Conservation (phyloP, 495 filamentous ascomycete genomes). For the Aspergillus incahuasiensis region DNA sequence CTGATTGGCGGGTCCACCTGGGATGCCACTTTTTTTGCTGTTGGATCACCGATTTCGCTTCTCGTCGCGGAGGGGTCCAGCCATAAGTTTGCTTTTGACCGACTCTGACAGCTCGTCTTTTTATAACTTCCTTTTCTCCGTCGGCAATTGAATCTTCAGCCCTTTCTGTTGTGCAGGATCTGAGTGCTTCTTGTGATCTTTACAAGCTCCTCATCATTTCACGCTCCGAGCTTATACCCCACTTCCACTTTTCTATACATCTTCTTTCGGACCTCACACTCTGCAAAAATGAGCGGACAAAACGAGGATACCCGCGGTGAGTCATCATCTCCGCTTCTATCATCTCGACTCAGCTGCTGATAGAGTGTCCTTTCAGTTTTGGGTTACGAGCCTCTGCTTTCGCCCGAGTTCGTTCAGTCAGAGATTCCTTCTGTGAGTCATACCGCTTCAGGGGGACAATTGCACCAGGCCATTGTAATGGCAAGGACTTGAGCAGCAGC, state of each 20-base stretch:
- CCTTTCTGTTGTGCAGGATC: not conserved
- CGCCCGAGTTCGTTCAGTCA: constrained; percentile 78
- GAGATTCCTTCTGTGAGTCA: constrained; percentile 77
- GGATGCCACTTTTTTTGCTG: not conserved
- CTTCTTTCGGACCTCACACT: not conserved
- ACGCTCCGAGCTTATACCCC: not conserved
- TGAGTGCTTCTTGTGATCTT: not conserved
- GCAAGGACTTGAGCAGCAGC: too few species aligned
- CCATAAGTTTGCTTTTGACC: not conserved
- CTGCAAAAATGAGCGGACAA: constrained; percentile 42
- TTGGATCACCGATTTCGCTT: constrained; percentile 2
- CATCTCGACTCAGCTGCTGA: not conserved
- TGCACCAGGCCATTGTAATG: not conserved
- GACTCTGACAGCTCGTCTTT: not conserved
- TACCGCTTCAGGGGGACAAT: constrained; percentile 10
- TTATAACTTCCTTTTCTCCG: not conserved
- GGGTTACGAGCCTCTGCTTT: constrained; percentile 92
- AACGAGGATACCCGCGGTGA: constrained; percentile 53
- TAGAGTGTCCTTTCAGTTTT: constrained; percentile 55
- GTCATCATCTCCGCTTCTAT: constrained; percentile 7
- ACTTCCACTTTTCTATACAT: constrained; percentile 4
- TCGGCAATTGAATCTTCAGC: not conserved
- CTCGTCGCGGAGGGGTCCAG: not conserved
- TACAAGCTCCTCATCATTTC: not conserved
- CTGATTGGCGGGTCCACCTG: not conserved